A percentile compares a stretch with the other conserved stretches of the same genome.
These are phyloP conservation scores for Teratosphaeria viscida DNA, from an alignment of 2,329 filamentous ascomycete species.

Conservation along the genomic window DNA sequence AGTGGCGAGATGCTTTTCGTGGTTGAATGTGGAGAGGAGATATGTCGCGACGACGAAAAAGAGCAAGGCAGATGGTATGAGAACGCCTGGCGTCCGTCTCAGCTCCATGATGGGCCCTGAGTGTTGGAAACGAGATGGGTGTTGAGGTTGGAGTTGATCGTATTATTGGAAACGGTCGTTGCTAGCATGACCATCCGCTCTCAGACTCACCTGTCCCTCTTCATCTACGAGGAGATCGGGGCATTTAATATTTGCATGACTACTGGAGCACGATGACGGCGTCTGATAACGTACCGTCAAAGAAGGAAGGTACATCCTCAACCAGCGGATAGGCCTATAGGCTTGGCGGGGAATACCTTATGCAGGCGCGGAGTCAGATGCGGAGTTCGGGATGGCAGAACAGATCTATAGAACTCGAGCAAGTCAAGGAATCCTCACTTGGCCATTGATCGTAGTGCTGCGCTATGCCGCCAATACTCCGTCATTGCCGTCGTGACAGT, in stretches of 20 bases:
- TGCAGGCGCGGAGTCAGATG: background rate
- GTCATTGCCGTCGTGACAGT: background rate
- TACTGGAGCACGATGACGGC: background rate
- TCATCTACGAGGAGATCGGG: background rate
- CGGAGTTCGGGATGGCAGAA: background rate
- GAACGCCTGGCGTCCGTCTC: slow-evolving; percentile 5
- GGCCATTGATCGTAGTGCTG: background rate
- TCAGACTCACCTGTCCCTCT: background rate
- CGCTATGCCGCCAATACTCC: background rate
- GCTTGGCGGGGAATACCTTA: background rate
- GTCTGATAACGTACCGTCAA: background rate
- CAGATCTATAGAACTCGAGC: too few relatives aligned
- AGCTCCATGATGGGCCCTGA: slow-evolving; percentile 8
- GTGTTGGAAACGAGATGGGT: background rate
- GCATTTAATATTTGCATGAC: background rate
- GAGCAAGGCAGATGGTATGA: slow-evolving; percentile 8
- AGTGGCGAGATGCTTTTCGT: slow-evolving; percentile 1
- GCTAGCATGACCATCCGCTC: background rate
- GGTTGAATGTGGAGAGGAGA: slow-evolving; percentile 7
- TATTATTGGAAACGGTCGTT: background rate
- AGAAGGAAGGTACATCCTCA: background rate
- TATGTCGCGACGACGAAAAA: slow-evolving; percentile 9
- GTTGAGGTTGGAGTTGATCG: background rate
- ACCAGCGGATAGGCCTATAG: background rate
- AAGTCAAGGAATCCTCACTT: background rate